phyloP scores from a whole-genome alignment of 192 early-diverging fungal species.

The Bifiguratus adelaidae region DNA sequence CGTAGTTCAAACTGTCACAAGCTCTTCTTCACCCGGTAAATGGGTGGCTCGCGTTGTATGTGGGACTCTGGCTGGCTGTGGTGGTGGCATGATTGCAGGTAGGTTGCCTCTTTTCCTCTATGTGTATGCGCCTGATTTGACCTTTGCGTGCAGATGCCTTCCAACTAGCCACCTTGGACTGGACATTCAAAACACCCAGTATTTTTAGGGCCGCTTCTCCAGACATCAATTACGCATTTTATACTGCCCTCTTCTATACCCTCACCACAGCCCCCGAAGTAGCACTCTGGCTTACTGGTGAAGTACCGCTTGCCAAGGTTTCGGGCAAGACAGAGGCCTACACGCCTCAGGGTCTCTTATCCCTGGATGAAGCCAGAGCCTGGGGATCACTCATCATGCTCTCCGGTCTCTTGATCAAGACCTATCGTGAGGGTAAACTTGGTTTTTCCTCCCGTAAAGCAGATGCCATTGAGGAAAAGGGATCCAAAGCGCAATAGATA shows the following conservation, averaged over 20 bases:
- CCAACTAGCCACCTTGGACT: slow-evolving; percentile 12
- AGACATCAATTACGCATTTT: slow-evolving; percentile 14
- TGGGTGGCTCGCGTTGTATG: slow-evolving; percentile 17
- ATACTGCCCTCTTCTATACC: slow-evolving; percentile 14
- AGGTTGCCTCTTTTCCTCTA: not conserved
- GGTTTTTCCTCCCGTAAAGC: too few relatives aligned
- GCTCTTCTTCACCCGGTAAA: slow-evolving; percentile 13
- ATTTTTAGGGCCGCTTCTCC: slow-evolving; percentile 7
- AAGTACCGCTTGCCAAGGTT: slow-evolving; percentile 1
- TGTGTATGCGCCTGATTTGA: not conserved
- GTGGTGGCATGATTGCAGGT: slow-evolving; percentile 21
- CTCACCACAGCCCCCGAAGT: slow-evolving; percentile 7
- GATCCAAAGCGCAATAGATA: too few relatives aligned
- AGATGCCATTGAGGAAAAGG: too few relatives aligned
- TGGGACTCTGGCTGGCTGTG: slow-evolving; percentile 19
- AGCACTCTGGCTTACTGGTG: slow-evolving; percentile 1
- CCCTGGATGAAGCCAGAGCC: slow-evolving; percentile 12
- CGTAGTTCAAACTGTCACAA: slow-evolving; percentile 7
- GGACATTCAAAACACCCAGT: slow-evolving; percentile 19
- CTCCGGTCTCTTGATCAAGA: too few relatives aligned
- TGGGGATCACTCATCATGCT: slow-evolving; percentile 11
- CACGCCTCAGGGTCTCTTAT: too few relatives aligned
- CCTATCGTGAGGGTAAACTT: too few relatives aligned
- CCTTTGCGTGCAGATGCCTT: slow-evolving; percentile 11
- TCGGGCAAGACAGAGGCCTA: too few relatives aligned